Conservation (phyloP, 208 protist genomes). For the Crithidia brevicula region DNA sequence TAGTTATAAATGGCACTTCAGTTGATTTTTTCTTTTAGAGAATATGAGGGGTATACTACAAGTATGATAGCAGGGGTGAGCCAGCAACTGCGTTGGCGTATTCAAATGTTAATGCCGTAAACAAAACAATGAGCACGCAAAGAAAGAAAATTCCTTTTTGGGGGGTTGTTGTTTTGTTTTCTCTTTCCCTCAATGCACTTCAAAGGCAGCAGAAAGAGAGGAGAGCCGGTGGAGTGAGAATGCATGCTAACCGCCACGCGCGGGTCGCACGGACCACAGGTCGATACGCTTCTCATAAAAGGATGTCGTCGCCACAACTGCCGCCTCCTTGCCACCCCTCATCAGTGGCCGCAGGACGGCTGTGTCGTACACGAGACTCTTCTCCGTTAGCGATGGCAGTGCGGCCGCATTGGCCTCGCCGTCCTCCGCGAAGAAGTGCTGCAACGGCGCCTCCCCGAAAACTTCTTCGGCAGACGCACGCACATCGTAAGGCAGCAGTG, state of each 20-base stretch:
- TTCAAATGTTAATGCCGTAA: no score
- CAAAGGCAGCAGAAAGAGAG: no score
- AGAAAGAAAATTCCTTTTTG: no score
- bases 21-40: no score
- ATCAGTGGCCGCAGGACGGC: slow-evolving; percentile 40
- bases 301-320: slow-evolving; percentile 61
- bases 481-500: slow-evolving; percentile 65
- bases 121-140: no score
- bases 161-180: no score
- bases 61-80: no score
- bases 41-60: no score
- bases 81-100: no score
- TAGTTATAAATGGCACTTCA: no score
- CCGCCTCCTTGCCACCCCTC: not conserved
- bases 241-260: not conserved
- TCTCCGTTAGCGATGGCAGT: slow-evolving; percentile 23
- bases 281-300: slow-evolving; percentile 83
- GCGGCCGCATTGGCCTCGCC: not conserved
- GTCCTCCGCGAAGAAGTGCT: slow-evolving; percentile 24
- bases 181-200: no score
- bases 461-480: slow-evolving; percentile 30
- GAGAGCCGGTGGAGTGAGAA: not conserved
- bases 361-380: slow-evolving; percentile 79
- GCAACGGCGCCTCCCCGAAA: slow-evolving; percentile 37
- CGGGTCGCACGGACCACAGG: slow-evolving; percentile 48